Evolutionary conservation across 2,329 filamentous ascomycete genomes (phyloP).

Genomic region (Pseudogymnoascus sp.): DNA sequence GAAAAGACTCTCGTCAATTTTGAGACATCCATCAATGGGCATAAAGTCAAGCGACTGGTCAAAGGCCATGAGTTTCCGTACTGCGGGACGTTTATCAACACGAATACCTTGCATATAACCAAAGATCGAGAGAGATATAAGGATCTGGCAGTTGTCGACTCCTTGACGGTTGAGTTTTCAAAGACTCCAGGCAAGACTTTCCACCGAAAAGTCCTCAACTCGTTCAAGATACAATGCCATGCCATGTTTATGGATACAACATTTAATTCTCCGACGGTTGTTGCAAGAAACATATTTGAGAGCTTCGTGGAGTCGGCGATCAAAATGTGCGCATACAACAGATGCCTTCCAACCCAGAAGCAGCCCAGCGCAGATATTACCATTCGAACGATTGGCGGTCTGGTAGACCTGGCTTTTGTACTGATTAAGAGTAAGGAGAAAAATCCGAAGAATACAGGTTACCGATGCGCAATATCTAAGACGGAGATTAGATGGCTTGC

Average conservation of each 20-base stretch:
- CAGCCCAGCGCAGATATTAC: conserved; percentile 55
- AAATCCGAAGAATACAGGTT: conserved; percentile 2
- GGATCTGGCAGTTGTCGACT: conserved; percentile 52
- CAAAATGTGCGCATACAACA: conserved; percentile 60
- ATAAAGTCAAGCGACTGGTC: conserved; percentile 43
- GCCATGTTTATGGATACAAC: conserved; percentile 74
- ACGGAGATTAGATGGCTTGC: conserved; percentile 38
- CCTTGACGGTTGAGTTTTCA: conserved; percentile 71
- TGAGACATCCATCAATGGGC: conserved; percentile 50
- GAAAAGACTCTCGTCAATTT: conserved; percentile 85
- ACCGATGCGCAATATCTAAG: background rate
- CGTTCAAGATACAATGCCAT: conserved; percentile 80
- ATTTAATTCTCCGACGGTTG: conserved; percentile 64
- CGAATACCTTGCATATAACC: conserved; percentile 63
- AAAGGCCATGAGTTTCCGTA: conserved; percentile 63
- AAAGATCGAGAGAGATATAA: conserved; percentile 55
- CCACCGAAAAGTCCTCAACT: conserved; percentile 66
- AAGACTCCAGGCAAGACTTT: conserved; percentile 70
- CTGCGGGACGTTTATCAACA: conserved; percentile 75
- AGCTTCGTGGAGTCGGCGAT: conserved; percentile 71
- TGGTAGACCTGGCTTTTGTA: conserved; percentile 21
- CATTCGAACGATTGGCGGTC: conserved; percentile 28
- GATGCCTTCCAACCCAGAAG: conserved; percentile 49
- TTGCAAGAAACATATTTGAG: conserved; percentile 67
- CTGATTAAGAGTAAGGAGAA: conserved; percentile 23